These are phyloP conservation scores for Medicago truncatula DNA, from an alignment of 306 rosid species.

Conservation along the genomic window DNA sequence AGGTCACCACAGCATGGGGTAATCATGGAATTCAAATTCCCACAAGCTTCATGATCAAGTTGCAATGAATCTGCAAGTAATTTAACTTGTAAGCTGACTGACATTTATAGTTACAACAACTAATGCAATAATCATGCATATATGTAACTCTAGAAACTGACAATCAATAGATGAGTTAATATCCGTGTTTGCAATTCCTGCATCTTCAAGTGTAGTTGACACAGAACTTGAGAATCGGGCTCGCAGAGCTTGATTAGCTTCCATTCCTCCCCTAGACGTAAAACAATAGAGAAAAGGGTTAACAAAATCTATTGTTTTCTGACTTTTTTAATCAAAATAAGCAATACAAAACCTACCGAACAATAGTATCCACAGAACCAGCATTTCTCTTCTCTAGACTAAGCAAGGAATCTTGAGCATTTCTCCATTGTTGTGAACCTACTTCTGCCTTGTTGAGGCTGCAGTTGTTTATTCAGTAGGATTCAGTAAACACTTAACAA, in stretches of 20 bases:
- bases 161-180: slow-evolving; percentile 81
- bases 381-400: slow-evolving; percentile 75
- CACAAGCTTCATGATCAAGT: slow-evolving; percentile 96
- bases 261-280: slow-evolving; percentile 74
- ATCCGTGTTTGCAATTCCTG: slow-evolving; percentile 75
- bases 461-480: slow-evolving; percentile 43
- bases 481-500: slow-evolving; percentile 25
- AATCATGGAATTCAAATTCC: slow-evolving; percentile 79
- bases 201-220: slow-evolving; percentile 84
- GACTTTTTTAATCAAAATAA: not conserved
- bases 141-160: slow-evolving; percentile 56
- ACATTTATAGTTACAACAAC: slow-evolving; percentile 14
- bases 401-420: slow-evolving; percentile 91
- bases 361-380: slow-evolving; percentile 79
- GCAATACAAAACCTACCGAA: slow-evolving; percentile 62
- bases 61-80: slow-evolving; percentile 79
- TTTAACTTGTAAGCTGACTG: slow-evolving; percentile 43
- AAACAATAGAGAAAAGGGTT: slow-evolving; percentile 26
- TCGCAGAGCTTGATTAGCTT: slow-evolving; percentile 78
- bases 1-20: slow-evolving; percentile 89
- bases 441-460: slow-evolving; percentile 84
- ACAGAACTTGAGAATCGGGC: slow-evolving; percentile 75
- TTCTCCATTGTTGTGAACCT: slow-evolving; percentile 94
- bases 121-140: not conserved
- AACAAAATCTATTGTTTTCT: slow-evolving; percentile 16